These are phyloP conservation scores for Candida frijolesensis DNA, from an alignment of 1,139 yeast genomes.

Conservation along the genomic window DNA sequence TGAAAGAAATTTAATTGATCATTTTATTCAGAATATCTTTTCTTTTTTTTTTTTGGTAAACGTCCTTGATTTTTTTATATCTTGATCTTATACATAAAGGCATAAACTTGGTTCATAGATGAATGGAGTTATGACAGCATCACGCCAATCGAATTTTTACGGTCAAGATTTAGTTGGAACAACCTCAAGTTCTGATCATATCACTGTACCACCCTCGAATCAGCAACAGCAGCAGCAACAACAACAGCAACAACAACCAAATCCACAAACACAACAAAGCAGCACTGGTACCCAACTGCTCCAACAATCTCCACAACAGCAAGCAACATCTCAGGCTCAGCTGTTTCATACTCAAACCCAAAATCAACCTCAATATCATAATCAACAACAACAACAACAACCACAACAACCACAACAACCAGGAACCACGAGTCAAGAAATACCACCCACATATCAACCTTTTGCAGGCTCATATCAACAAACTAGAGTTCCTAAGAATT, in stretches of 20 bases:
- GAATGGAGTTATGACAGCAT: constrained; percentile 18
- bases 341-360: constrained; percentile 6
- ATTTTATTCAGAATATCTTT: neutral
- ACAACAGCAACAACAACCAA: neutral
- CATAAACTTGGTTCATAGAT: constrained; percentile 10
- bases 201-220: constrained; percentile 3
- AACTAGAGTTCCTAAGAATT: constrained; percentile 14
- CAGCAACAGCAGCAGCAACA: constrained; percentile 10
- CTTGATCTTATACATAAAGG: neutral
- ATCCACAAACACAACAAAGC: neutral
- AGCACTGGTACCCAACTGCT: neutral
- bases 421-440: constrained; percentile 1
- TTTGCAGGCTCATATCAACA: constrained; percentile 8
- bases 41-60: neutral
- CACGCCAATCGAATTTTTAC: constrained; percentile 17
- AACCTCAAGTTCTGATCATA: constrained; percentile 16
- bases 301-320: constrained; percentile 3
- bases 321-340: constrained; percentile 9
- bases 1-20: neutral
- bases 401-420: constrained; percentile 2
- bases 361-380: constrained; percentile 4
- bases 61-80: neutral
- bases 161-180: constrained; percentile 16
- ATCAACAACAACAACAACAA: constrained; percentile 3
- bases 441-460: constrained; percentile 8